A percentile compares a stretch with the other conserved stretches of the same genome.
Evolutionary conservation across 805 yeast species (phyloP).

Genomic region (Millerozyma miso): DNA sequence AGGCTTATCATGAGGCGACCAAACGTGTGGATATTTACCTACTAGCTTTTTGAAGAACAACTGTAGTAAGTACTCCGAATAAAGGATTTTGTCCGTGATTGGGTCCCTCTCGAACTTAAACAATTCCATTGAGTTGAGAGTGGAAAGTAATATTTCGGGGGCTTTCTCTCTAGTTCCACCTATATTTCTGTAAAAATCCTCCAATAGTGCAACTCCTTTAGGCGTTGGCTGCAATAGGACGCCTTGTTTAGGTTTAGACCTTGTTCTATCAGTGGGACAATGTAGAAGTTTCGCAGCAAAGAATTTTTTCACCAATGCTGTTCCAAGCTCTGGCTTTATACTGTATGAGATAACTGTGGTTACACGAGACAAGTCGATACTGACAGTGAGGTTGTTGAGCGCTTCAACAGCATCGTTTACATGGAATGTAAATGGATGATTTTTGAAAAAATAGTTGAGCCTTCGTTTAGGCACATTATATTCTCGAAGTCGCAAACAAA

Average conservation of each 20-base stretch:
- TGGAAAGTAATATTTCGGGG: constrained; percentile 50
- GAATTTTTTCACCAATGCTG: constrained; percentile 44
- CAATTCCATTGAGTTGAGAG: constrained; percentile 68
- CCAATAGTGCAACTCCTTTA: constrained; percentile 75
- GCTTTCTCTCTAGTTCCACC: constrained; percentile 42
- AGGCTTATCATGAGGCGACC: constrained; percentile 55
- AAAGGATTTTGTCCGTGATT: constrained; percentile 52
- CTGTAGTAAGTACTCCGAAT: constrained; percentile 61
- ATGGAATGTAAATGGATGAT: constrained; percentile 51
- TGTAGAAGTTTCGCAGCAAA: constrained; percentile 65
- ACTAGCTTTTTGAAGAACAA: constrained; percentile 58
- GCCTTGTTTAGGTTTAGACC: constrained; percentile 40
- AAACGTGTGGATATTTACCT: constrained; percentile 66
- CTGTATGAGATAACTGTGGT: constrained; percentile 52
- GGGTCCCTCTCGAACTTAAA: constrained; percentile 63
- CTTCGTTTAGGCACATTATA: constrained; percentile 11
- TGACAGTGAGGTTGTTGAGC: constrained; percentile 48
- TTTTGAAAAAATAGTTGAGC: constrained; percentile 25
- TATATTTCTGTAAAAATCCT: constrained; percentile 51
- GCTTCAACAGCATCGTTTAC: constrained; percentile 45
- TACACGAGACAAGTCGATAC: constrained; percentile 46
- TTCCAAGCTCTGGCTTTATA: constrained; percentile 48
- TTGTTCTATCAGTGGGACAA: constrained; percentile 70
- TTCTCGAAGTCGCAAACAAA: constrained; percentile 29
- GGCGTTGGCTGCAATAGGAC: constrained; percentile 78